Evolutionary conservation across 441 rosid species (phyloP).

Genomic region (Erodium chrysanthum): DNA sequence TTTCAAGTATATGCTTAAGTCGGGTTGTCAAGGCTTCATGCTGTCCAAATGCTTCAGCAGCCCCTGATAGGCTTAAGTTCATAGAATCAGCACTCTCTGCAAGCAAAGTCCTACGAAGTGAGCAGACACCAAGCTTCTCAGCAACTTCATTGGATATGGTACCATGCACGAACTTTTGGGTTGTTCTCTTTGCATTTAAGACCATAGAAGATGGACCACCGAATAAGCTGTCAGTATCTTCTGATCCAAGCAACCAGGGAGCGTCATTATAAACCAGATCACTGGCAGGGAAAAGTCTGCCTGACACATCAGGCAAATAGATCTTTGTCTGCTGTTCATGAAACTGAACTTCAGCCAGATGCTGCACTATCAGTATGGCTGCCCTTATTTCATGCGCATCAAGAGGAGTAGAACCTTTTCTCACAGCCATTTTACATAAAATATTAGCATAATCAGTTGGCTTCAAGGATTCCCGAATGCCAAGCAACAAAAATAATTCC

Average conservation of each 20-base stretch:
- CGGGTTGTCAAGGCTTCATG: conserved; percentile 98
- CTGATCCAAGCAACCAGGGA: conserved; percentile 89
- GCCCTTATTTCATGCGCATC: conserved; percentile 77
- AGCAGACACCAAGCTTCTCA: conserved; percentile 91
- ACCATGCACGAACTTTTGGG: conserved; percentile 79
- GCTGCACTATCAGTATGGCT: conserved; percentile 76
- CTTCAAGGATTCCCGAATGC: conserved; percentile 72
- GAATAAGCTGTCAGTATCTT: conserved; percentile 45
- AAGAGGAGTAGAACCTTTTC: conserved; percentile 64
- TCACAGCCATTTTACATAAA: conserved; percentile 63
- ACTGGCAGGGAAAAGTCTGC: conserved; percentile 66
- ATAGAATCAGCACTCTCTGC: conserved; percentile 99
- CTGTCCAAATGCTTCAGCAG: conserved; percentile 99
- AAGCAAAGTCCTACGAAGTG: conserved; percentile 89
- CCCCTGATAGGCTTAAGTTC: conserved; percentile 90
- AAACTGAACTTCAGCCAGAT: conserved; percentile 73
- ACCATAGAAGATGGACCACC: conserved; percentile 44
- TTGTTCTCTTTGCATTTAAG: conserved; percentile 55
- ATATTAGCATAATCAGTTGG: conserved; percentile 81
- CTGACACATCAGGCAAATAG: conserved; percentile 82
- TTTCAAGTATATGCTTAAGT: conserved; percentile 93
- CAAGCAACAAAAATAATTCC: conserved; percentile 79
- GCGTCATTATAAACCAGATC: conserved; percentile 93
- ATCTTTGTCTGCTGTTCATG: conserved; percentile 51
- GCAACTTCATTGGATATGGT: conserved; percentile 97